Conservation (phyloP, 2,329 filamentous ascomycete species). For the Thelonectria discophora region DNA sequence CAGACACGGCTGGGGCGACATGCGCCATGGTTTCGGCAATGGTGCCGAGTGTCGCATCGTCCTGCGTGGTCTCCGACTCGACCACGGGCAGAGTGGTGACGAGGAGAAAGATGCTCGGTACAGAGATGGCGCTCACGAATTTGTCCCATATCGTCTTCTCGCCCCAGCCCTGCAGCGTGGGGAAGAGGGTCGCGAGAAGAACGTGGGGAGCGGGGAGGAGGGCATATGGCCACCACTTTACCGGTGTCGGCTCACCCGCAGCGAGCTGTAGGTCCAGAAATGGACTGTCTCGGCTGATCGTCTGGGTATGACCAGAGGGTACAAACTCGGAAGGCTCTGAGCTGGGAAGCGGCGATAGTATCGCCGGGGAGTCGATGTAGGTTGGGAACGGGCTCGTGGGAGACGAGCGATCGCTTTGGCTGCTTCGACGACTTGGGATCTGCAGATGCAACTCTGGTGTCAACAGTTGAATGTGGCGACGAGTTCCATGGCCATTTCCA, state of each 20-base stretch:
- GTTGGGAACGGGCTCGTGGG: constrained; percentile 72
- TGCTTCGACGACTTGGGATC: constrained; percentile 57
- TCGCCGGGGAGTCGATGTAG: constrained; percentile 67
- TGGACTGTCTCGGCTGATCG: constrained; percentile 55
- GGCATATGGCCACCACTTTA: constrained; percentile 84
- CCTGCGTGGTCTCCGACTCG: constrained; percentile 70
- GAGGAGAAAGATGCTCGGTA: constrained; percentile 89
- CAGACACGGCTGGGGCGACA: constrained; percentile 47
- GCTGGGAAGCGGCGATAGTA: constrained; percentile 53
- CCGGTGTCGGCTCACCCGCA: constrained; percentile 53
- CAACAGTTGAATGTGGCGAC: constrained; percentile 18
- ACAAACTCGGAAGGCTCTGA: constrained; percentile 63
- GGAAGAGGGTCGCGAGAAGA: constrained; percentile 80
- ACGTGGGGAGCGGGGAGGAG: constrained; percentile 76
- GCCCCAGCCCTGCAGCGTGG: constrained; percentile 83
- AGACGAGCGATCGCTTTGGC: constrained; percentile 56
- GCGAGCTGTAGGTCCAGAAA: constrained; percentile 55
- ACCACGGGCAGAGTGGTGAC: constrained; percentile 93
- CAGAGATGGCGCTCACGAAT: constrained; percentile 80
- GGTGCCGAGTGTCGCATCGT: constrained; percentile 39
- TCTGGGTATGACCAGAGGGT: constrained; percentile 43
- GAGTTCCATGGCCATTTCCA: constrained; percentile 11
- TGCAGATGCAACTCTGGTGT: constrained; percentile 51
- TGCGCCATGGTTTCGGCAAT: constrained; percentile 46
- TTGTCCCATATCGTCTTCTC: constrained; percentile 88